Conservation (phyloP, 495 filamentous ascomycete species). For the Bacidia gigantensis region DNA sequence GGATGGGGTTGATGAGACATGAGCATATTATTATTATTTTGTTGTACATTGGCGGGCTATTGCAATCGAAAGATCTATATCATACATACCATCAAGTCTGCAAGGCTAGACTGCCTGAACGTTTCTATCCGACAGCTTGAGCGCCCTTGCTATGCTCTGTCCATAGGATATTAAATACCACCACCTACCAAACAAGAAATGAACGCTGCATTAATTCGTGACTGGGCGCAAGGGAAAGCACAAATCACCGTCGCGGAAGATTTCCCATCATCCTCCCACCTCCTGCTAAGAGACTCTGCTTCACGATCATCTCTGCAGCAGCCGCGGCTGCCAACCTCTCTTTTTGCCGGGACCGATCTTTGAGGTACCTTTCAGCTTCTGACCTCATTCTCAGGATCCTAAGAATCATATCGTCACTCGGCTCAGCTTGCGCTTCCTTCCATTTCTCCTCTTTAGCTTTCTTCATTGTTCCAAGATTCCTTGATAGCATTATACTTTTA, state of each 20-base stretch:
- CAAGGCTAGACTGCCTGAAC: background rate
- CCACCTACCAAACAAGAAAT: background rate
- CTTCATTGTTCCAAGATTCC: slow-evolving; percentile 91
- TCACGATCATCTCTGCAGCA: slow-evolving; percentile 87
- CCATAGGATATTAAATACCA: background rate
- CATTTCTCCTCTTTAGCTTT: slow-evolving; percentile 92
- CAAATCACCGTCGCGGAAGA: slow-evolving; percentile 24
- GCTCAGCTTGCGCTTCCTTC: slow-evolving; percentile 88
- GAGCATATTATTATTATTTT: background rate
- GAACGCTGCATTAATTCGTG: background rate
- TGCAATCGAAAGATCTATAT: background rate
- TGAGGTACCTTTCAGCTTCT: slow-evolving; percentile 81
- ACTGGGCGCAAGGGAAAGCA: background rate
- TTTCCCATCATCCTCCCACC: slow-evolving; percentile 50
- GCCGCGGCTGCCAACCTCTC: slow-evolving; percentile 80
- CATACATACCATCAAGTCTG: background rate
- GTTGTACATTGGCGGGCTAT: slow-evolving; percentile 2
- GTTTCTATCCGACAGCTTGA: background rate
- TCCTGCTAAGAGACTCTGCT: slow-evolving; percentile 70
- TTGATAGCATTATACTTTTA: slow-evolving; percentile 89
- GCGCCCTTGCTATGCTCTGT: background rate
- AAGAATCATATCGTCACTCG: slow-evolving; percentile 96
- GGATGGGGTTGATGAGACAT: slow-evolving; percentile 12
- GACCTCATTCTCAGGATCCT: slow-evolving; percentile 91
- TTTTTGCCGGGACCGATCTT: slow-evolving; percentile 83